Base-by-base conservation (phyloP, 2,329 filamentous ascomycete genomes). In the Trichoderma pleuroti region DNA sequence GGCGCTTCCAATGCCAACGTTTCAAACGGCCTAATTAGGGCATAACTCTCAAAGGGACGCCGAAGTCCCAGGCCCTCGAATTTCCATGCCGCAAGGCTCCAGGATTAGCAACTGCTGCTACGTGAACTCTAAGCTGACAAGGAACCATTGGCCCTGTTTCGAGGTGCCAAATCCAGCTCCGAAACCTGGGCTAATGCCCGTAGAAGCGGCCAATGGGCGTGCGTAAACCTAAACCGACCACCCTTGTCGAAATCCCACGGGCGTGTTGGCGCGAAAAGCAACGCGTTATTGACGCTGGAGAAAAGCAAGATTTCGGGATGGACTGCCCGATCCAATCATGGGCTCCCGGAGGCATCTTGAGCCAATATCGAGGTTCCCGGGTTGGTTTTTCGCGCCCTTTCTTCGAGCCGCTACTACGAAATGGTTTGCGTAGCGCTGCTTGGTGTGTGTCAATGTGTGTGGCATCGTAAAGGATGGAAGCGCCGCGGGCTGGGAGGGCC, bases 271-370 rank as follows among this genome's bases (percentile, higher is more conserved):
- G 56, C 52, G 64, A 42, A n/a, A 36, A 36, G 42, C 57, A 34
- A 60, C 65, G 65, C 65, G 65, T 68, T 52, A 28, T 60, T 34
- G 56, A 34, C n/a, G 56, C 56, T 59, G n/a, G 28, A 21, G 56
- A 21, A 34, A 59, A 59, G 68, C 68, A 70, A 46, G 49, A 65
- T 52, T 70, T 54, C 61, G 39, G 68, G 34, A 65, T 54, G 52
- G 54, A 14, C 24, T 26, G 57, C 68, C 67, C 67, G 67, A 56
- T 69, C 59, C 67, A 62, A 69, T 69, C 67, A 69, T 21, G 32
- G 42, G 42, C 18, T 26, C 30, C 36, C 42, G 21, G 46, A 24
- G 28, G 61, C 26, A 64, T 30, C 61, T 65, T 36, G 11, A 30
- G 21, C 46, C 30, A 66, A 18, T 34, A 21, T 57, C 65, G n/a